Conservation (phyloP, 2,329 filamentous ascomycete species). For the Byssothecium circinans region DNA sequence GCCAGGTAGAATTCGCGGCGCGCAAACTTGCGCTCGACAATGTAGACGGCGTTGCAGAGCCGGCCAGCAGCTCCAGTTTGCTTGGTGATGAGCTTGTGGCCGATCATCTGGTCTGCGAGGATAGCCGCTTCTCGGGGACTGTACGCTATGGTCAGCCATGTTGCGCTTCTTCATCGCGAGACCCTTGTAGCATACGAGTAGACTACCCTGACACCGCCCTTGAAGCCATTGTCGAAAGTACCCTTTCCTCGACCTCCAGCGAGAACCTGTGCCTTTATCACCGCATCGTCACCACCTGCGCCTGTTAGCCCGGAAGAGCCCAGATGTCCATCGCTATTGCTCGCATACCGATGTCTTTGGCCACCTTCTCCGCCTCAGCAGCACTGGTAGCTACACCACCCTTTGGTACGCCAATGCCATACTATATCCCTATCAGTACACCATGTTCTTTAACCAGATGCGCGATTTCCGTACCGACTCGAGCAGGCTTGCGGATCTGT, state of each 20-base stretch:
- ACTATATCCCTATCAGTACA: slow-evolving; percentile 58
- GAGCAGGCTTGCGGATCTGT: slow-evolving; percentile 90
- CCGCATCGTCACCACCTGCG: slow-evolving; percentile 82
- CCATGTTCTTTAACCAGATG: slow-evolving; percentile 9
- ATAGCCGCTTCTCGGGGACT: slow-evolving; percentile 89
- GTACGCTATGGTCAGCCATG: slow-evolving; percentile 17
- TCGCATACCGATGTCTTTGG: slow-evolving; percentile 76
- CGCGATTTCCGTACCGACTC: slow-evolving; percentile 56
- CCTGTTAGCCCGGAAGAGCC: slow-evolving; percentile 29
- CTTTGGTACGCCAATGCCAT: slow-evolving; percentile 91
- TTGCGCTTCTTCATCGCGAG: slow-evolving; percentile 1
- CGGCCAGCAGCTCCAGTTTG: slow-evolving; percentile 93
- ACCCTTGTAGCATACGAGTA: slow-evolving; percentile 68
- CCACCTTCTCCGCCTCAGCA: slow-evolving; percentile 87
- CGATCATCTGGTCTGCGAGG: slow-evolving; percentile 99
- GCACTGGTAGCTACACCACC: slow-evolving; percentile 81
- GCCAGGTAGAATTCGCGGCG: slow-evolving; percentile 99
- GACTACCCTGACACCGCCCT: slow-evolving; percentile 97
- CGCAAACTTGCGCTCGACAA: slow-evolving; percentile 99
- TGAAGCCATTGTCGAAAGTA: slow-evolving; percentile 95
- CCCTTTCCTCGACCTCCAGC: slow-evolving; percentile 98
- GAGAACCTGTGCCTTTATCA: slow-evolving; percentile 99
- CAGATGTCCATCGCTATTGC: slow-evolving; percentile 15
- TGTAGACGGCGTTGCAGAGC: slow-evolving; percentile 96
- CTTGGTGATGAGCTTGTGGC: slow-evolving; percentile 99